These are phyloP conservation scores for Gnaphalium uliginosum DNA, from an alignment of 129 eudicot genomes.

Conservation along the genomic window DNA sequence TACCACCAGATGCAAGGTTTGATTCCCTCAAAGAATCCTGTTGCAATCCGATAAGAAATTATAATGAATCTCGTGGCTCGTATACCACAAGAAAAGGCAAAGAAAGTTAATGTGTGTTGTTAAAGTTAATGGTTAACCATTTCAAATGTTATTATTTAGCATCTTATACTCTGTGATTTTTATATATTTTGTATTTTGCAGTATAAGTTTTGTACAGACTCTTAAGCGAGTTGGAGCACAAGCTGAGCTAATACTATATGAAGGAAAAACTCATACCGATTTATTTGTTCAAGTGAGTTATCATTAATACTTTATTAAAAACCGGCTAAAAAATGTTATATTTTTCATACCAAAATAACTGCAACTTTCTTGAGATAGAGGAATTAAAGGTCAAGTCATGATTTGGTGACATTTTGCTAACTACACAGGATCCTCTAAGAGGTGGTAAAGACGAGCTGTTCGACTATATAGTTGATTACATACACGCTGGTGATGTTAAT, in stretches of 20 bases:
- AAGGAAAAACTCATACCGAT: conserved; percentile 94
- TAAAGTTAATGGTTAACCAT: neutral
- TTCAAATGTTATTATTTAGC: neutral
- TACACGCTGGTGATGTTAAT: conserved; percentile 69
- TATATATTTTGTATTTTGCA: conserved; percentile 33
- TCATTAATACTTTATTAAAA: neutral
- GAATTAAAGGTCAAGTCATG: neutral
- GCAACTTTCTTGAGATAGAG: neutral
- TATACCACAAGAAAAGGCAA: no score
- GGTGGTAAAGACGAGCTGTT: conserved; percentile 95
- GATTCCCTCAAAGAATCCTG: neutral
- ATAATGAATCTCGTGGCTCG: no score
- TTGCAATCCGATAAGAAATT: neutral
- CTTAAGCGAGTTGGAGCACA: conserved; percentile 65
- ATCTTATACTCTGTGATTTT: neutral
- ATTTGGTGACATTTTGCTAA: neutral
- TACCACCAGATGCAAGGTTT: conserved; percentile 76
- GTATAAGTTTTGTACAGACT: conserved; percentile 63
- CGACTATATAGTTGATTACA: conserved; percentile 59
- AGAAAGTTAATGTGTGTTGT: no score
- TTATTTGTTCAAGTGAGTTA: conserved; percentile 80
- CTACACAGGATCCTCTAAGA: conserved; percentile 78
- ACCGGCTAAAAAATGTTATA: neutral
- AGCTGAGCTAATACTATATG: conserved; percentile 67
- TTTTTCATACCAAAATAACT: neutral